These are phyloP conservation scores for Yamadazyma atmosphaerica DNA, from an alignment of 1,139 yeast genomes.

Conservation along the genomic window DNA sequence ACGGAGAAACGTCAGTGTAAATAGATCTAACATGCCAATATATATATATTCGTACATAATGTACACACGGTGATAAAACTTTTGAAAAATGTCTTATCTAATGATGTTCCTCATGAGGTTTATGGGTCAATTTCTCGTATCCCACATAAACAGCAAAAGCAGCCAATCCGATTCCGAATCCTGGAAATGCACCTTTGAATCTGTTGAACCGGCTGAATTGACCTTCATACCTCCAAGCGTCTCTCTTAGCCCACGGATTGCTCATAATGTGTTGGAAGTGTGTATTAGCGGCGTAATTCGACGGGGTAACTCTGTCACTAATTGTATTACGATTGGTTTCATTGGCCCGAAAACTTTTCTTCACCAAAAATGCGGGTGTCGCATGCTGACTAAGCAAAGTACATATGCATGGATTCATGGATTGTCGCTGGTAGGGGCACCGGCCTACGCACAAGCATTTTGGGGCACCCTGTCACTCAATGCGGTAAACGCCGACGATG, in stretches of 20 bases:
- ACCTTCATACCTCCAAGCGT: slow-evolving; percentile 90
- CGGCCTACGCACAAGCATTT: no score
- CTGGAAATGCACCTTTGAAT: slow-evolving; percentile 78
- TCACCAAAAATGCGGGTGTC: neutral
- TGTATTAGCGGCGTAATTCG: no score
- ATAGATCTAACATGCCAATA: slow-evolving; percentile 4
- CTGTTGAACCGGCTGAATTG: slow-evolving; percentile 73
- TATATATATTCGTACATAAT: no score
- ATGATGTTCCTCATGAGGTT: slow-evolving; percentile 32
- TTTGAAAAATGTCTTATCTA: no score
- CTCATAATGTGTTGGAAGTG: slow-evolving; percentile 18
- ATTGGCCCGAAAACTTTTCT: slow-evolving; percentile 6
- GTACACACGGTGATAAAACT: no score
- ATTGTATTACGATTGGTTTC: slow-evolving; percentile 1
- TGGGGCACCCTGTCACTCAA: no score
- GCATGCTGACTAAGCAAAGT: no score
- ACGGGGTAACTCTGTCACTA: no score
- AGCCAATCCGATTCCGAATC: slow-evolving; percentile 76
- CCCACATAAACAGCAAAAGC: slow-evolving; percentile 70
- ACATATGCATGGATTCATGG: no score
- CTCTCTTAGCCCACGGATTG: slow-evolving; percentile 65
- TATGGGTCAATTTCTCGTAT: slow-evolving; percentile 55
- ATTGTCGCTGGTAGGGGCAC: no score
- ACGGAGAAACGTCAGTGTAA: neutral
- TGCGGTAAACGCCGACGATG: neutral